Percentiles rank a stretch among this genome's conserved stretches.
phyloP scores from a whole-genome alignment of 1,284 basidiomycete species.

The Acaromyces ingoldii region DNA sequence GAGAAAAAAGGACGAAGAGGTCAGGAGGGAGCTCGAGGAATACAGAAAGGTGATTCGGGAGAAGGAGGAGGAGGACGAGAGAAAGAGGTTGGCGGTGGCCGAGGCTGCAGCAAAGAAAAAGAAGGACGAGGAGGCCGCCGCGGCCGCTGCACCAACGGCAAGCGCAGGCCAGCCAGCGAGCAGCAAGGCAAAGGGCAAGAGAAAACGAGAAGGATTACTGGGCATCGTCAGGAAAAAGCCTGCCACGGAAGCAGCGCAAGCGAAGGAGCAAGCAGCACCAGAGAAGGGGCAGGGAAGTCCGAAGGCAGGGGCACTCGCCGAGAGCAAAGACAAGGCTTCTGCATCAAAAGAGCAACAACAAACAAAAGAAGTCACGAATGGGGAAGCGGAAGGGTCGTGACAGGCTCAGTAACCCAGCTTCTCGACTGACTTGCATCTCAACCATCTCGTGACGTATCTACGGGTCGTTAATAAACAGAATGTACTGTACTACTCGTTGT shows the following conservation, averaged over 20 bases:
- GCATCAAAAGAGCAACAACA: too few species aligned
- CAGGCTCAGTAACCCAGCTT: too few species aligned
- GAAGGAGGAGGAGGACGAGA: not conserved
- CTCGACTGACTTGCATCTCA: too few species aligned
- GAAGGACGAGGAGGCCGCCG: not conserved
- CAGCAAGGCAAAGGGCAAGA: not conserved
- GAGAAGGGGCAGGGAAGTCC: not conserved
- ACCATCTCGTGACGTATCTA: too few species aligned
- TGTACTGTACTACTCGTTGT: too few species aligned
- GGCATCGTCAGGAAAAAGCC: constrained; percentile 7
- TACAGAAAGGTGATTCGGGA: constrained; percentile 25
- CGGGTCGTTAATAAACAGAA: too few species aligned
- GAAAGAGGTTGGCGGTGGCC: not conserved
- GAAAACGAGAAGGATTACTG: constrained; percentile 7
- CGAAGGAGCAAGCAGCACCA: not conserved
- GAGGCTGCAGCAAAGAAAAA: not conserved
- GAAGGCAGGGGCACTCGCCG: not conserved
- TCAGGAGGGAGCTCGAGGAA: constrained; percentile 22
- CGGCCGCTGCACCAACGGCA: not conserved
- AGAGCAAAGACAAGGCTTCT: too few species aligned
- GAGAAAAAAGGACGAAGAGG: constrained; percentile 11
- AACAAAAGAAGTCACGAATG: too few species aligned
- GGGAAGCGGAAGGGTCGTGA: too few species aligned
- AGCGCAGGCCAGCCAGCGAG: not conserved
- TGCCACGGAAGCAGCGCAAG: not conserved